Conservation (phyloP, 2,329 filamentous ascomycete species). For the Colletotrichum caudatum region DNA sequence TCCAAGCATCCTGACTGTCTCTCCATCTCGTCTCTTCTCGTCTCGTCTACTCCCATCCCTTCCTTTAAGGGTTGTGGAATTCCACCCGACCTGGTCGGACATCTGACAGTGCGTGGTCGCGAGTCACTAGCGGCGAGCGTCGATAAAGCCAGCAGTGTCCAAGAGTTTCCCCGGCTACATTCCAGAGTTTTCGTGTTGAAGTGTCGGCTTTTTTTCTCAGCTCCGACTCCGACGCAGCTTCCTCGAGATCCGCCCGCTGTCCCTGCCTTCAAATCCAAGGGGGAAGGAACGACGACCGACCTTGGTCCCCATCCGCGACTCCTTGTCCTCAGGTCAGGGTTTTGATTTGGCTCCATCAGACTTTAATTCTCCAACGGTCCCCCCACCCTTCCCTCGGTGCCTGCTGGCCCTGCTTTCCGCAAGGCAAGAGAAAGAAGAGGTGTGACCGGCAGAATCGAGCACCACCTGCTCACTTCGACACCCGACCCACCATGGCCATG, state of each 20-base stretch:
- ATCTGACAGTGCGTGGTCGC: conserved; percentile 5
- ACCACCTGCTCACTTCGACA: conserved; percentile 1
- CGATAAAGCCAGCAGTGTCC: conserved; percentile 2
- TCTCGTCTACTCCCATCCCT: conserved; percentile 7
- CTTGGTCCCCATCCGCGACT: background rate
- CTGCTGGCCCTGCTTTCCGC: background rate
- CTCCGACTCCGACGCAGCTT: conserved; percentile 41
- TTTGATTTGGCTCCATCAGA: background rate
- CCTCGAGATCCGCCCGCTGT: conserved; percentile 31
- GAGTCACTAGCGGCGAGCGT: background rate
- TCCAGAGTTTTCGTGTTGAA: conserved; percentile 23
- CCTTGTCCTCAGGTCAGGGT: conserved; percentile 1
- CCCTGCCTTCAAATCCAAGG: conserved; percentile 4
- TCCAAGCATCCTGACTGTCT: background rate
- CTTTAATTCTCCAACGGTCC: background rate
- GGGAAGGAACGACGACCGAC: background rate
- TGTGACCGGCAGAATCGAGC: conserved; percentile 40
- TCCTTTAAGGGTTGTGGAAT: background rate
- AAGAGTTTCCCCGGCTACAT: conserved; percentile 6
- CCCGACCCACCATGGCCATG: conserved; percentile 33
- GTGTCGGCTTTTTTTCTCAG: conserved; percentile 25
- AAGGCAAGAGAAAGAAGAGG: background rate
- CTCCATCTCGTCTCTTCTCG: conserved; percentile 2
- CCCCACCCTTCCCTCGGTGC: background rate
- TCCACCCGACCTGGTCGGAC: background rate